These are phyloP conservation scores for Pythium guiyangense DNA, from an alignment of 352 stramenopile genomes.

Conservation along the genomic window DNA sequence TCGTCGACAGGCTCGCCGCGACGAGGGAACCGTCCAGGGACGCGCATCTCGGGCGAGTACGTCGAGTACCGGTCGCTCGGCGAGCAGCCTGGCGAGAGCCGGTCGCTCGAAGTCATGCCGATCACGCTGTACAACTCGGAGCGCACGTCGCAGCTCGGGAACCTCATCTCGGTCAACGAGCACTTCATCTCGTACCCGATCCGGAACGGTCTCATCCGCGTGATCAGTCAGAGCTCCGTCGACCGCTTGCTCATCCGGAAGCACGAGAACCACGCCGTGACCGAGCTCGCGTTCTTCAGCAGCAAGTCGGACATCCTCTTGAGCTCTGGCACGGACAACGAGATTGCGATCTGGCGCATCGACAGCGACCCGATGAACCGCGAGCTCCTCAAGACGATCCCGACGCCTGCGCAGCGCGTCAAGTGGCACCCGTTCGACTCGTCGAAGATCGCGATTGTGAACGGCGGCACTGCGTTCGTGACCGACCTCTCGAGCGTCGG, in stretches of 20 bases:
- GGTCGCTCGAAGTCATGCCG: conserved; percentile 76
- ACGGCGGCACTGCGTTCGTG: conserved; percentile 61
- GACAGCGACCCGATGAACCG: conserved; percentile 60
- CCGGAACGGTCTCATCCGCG: conserved; percentile 76
- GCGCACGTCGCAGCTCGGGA: conserved; percentile 64
- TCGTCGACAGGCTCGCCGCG: conserved; percentile 36
- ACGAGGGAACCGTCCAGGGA: conserved; percentile 37
- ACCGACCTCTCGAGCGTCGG: conserved; percentile 48
- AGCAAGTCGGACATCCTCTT: conserved; percentile 64
- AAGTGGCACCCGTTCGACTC: conserved; percentile 79
- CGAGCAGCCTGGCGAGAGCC: conserved; percentile 32
- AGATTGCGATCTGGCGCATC: conserved; percentile 75
- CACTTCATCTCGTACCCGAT: conserved; percentile 87
- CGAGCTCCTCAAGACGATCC: conserved; percentile 62
- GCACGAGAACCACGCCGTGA: conserved; percentile 66
- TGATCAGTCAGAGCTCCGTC: conserved; percentile 77
- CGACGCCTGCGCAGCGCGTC: conserved; percentile 53
- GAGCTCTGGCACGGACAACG: conserved; percentile 61
- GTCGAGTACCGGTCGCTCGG: conserved; percentile 50
- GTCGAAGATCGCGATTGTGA: conserved; percentile 70
- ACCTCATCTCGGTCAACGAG: conserved; percentile 76
- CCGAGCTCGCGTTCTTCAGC: conserved; percentile 74
- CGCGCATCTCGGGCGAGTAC: conserved; percentile 37
- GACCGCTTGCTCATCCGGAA: conserved; percentile 69
- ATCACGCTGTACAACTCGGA: conserved; percentile 83